Evolutionary conservation across 768 basidiomycete genomes (phyloP).

Genomic region (Artomyces pyxidatus): DNA sequence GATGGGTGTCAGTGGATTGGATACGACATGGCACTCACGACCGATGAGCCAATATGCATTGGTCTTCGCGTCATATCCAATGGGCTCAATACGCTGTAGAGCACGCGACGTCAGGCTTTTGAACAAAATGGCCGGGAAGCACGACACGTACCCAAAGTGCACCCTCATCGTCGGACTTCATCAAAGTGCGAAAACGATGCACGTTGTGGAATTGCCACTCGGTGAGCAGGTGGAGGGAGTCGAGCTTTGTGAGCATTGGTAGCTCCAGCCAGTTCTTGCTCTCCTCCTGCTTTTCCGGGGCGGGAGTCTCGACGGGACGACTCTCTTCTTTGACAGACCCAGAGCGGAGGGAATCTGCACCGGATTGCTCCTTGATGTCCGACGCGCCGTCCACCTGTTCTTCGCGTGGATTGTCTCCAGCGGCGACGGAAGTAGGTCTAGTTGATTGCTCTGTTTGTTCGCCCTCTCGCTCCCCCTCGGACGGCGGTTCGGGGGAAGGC

Average conservation of each 20-base stretch:
- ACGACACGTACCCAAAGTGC: conserved; percentile 61
- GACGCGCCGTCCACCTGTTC: background rate
- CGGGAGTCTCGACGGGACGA: conserved; percentile 2
- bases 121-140: background rate
- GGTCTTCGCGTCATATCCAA: conserved; percentile 71
- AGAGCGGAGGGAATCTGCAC: background rate
- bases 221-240: conserved; percentile 60
- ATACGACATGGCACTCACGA: conserved; percentile 34
- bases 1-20: background rate
- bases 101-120: conserved; percentile 3
- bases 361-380: background rate
- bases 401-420: background rate
- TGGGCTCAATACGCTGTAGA: conserved; percentile 69
- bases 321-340: conserved; percentile 6
- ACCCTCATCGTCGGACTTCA: conserved; percentile 73
- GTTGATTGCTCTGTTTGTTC: conserved; percentile 13
- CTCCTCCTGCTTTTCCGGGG: conserved; percentile 24
- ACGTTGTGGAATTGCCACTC: conserved; percentile 90
- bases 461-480: conserved; percentile 11
- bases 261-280: conserved; percentile 65
- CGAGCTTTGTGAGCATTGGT: conserved; percentile 63
- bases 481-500: conserved; percentile 17
- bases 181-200: conserved; percentile 54
- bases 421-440: background rate
- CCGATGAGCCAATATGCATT: conserved; percentile 88